Base-by-base conservation (phyloP, 495 filamentous ascomycete species). In the Lindgomyces ingoldianus region DNA sequence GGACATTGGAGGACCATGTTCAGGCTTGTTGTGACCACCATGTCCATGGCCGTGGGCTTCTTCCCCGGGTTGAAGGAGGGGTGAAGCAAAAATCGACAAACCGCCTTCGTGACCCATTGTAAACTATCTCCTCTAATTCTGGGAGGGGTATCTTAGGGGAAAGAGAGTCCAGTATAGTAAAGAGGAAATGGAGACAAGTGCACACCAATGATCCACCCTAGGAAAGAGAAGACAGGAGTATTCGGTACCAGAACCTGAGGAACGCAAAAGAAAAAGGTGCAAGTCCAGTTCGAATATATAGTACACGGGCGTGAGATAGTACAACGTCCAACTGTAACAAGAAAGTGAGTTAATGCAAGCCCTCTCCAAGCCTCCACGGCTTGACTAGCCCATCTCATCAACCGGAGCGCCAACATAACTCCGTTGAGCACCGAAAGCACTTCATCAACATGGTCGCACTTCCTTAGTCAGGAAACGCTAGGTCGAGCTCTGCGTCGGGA, bases 31-130 rank as follows among this genome's bases (percentile, higher is more conserved):
- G 22, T 57, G 36, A 16, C 33, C 33, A 14, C 33, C 33, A 14
- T 39, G 33, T 6, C 33, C 33, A 39, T 39, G 33, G 33, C 6
- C 33, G 14, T 39, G 33, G 14, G 6, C 33, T 39, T 14, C 33
- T 14, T 39, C 33, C n/a, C 10, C 19, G 22, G 24, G 26, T 14
- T 24, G 19, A 42, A 9, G 6, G 18, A 65, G 56, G 14, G 62
- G 62, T 0, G 47, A 54, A 8, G 62, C 55, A 47, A 65, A 65
- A 48, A 65, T n/a, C 27, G 33, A 19, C 3, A 65, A 36, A 9
- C 55, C 54, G 30, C 41, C 62, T 64, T 64, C 62, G 48, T 65
- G 62, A 14, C 36, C 62, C 55, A 60, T 65, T 14, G 6, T 60
- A 36, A 41, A n/a, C n/a, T n/a, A n/a, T n/a, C n/a, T n/a, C n/a